Evolutionary conservation across 179 eudicot genomes (phyloP), one percentile per base, ranked within the genome.

Genomic region (Beta corolliflora): DNA sequence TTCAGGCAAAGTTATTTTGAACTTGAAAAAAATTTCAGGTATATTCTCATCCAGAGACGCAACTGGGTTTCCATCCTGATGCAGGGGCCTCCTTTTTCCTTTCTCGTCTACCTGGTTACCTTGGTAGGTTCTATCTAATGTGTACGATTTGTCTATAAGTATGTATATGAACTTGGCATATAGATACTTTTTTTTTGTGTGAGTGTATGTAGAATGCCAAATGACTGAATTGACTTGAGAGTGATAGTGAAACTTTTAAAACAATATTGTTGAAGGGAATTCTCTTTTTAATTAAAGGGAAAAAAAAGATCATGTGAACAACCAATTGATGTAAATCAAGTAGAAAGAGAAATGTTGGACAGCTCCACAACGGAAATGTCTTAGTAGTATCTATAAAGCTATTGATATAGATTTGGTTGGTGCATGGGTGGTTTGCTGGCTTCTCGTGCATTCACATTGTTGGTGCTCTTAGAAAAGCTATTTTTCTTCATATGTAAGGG

Each of bases 41-140:
- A 56, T 94, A 91, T 85, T 87, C 89, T 60, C 82, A 86, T 83
- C 98, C 96, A 65, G 98, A 94, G 84, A 87, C 90, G 61, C 98
- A 94, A 79, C 81, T 94, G 78, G 98, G 97, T 83, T 94, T 94
- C 76, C 97, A 94, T 88, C 96, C 98, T 77, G 98, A 94, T 86
- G 93, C 93, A 73, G 98, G 98, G 81, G 96, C 97, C 80, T 93
- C 98, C 23, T 94, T 89, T 85, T 92, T 91, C 86, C 96, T 94
- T 80, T 92, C 98, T 73, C 98, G 93, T 44, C 91, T 94, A 19
- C 98, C 98, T 79, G 98, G 98, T 86, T 93, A 91, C 90, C 81
- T 94, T 88, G 98, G 98, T 94, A 90, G 81, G 21, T 19, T 36
- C 69, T 76, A 21, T 65, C 61, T 71, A 29, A 0, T 77, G 29